Percentiles rank a stretch among this genome's conserved stretches.
Conservation (phyloP, 208 protist species). For the Crithidia acanthocephali region DNA sequence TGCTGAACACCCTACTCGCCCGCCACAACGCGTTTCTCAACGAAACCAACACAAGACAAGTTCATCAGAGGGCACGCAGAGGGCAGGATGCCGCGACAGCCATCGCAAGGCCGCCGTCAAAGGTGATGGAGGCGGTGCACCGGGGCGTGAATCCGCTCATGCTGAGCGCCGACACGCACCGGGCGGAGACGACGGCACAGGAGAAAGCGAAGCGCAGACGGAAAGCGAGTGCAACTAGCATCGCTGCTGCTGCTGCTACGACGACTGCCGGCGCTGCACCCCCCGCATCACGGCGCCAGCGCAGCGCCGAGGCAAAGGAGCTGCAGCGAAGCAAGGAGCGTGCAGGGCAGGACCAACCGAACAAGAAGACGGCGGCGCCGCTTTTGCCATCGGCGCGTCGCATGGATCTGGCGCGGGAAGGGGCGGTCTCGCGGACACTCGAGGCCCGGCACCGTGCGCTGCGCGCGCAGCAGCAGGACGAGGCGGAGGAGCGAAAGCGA, state of each 20-base stretch:
- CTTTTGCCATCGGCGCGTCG: neutral
- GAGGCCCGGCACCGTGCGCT: constrained; percentile 15
- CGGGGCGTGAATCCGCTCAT: constrained; percentile 31
- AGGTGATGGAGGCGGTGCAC: constrained; percentile 26
- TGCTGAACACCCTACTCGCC: constrained; percentile 26
- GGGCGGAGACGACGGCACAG: constrained; percentile 15
- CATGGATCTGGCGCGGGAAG: constrained; percentile 10
- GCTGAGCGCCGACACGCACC: constrained; percentile 12
- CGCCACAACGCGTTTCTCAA: constrained; percentile 10
- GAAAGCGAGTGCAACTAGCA: neutral
- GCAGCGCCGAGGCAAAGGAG: neutral
- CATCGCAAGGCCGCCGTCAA: constrained; percentile 18
- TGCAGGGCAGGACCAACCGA: neutral
- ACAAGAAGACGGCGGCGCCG: neutral
- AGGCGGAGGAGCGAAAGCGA: constrained; percentile 7
- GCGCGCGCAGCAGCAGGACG: constrained; percentile 11
- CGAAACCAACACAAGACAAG: neutral
- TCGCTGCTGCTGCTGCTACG: neutral
- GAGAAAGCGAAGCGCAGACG: constrained; percentile 26
- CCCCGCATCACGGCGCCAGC: too few relatives aligned
- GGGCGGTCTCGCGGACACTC: constrained; percentile 9
- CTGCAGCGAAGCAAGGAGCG: neutral
- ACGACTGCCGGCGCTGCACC: too few relatives aligned
- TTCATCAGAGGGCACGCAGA: neutral
- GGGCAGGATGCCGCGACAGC: neutral